A percentile compares a stretch with the other conserved stretches of the same genome.
These are phyloP conservation scores for Orbilia quercus DNA, from an alignment of 2,329 filamentous ascomycete species.

Conservation along the genomic window DNA sequence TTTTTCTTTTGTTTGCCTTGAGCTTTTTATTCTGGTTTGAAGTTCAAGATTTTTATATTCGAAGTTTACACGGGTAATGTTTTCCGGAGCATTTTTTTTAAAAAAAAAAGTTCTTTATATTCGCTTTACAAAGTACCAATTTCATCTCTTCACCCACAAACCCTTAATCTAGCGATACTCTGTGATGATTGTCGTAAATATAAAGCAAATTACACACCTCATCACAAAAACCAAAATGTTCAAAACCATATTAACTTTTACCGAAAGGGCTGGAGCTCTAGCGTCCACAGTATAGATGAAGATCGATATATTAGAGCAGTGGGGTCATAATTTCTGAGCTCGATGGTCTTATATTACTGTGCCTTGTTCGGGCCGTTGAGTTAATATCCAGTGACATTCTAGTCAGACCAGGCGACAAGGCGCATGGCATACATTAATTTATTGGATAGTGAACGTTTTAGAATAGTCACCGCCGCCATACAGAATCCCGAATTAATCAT, in stretches of 20 bases:
- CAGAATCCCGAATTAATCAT: conserved; percentile 9
- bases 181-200: too few species aligned
- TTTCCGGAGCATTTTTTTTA: conserved; percentile 1
- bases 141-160: not conserved
- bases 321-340: too few species aligned
- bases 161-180: too few species aligned
- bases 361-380: conserved; percentile 1
- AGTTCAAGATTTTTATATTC: not conserved
- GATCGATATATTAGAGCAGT: too few species aligned
- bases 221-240: too few species aligned
- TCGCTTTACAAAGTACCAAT: not conserved
- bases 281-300: too few species aligned
- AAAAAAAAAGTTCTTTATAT: not conserved
- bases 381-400: conserved; percentile 11
- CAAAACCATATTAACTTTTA: too few species aligned
- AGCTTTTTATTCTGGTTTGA: not conserved
- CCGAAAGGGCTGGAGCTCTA: too few species aligned
- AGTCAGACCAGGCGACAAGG: not conserved
- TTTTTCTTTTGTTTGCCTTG: not conserved
- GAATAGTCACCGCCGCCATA: not conserved
- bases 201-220: too few species aligned
- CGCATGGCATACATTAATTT: conserved; percentile 2
- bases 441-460: conserved; percentile 5
- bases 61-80: not conserved
- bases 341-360: too few species aligned